Evolutionary conservation across 2,329 filamentous ascomycete species (phyloP), one percentile per base, ranked within the genome.

Genomic region (Juglanconis oblonga): DNA sequence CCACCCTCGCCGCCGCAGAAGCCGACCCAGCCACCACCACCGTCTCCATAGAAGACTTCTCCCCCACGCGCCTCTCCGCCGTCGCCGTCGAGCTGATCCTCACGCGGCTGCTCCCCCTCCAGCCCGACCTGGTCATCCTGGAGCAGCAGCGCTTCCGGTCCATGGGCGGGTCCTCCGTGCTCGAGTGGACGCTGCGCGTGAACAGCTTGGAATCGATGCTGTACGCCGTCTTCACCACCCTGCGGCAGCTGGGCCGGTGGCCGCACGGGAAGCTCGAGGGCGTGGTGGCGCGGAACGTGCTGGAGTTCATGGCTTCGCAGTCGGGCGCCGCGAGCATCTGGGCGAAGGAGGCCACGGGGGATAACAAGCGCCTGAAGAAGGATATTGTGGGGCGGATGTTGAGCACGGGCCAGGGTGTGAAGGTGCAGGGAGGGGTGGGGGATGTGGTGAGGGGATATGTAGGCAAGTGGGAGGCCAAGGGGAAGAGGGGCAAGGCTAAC

Each of bases 131-230:
- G 55, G 78, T 96, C 35, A 76, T 95, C 1, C 92, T 96, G 59
- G 82, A 85, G 70, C 77, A 79, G 17, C 82, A 86, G 67, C 80
- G 82, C 4, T 84, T 79, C 67, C 86, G 91, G 3, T 87, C 85
- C 2, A 81, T 80, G n/a, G 84, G 88, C 8, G 80, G 76, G 0
- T 75, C 83, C 0, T 82, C 86, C 0, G 86, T 96, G 1, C 84
- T 87, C 62, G 90, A 96, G 73, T 96, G 91, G 91, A 94, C 91
- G 3, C 71, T 95, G 45, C 80, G 90, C 1, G 91, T 96, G 8
- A 94, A 94, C 65, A 87, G 89, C 67, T 81, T 96, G 29, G 91
- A 96, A 72, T 85, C 86, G 4, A 95, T 95, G 86, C 74, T 96
- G 0, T 89, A 92, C 77, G 88, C 88, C 8, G 80, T 87, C 11